Percentiles rank a stretch among this genome's conserved stretches.
These are phyloP conservation scores for Aspergillus sojae DNA, from an alignment of 2,329 filamentous ascomycete genomes.

Conservation along the genomic window DNA sequence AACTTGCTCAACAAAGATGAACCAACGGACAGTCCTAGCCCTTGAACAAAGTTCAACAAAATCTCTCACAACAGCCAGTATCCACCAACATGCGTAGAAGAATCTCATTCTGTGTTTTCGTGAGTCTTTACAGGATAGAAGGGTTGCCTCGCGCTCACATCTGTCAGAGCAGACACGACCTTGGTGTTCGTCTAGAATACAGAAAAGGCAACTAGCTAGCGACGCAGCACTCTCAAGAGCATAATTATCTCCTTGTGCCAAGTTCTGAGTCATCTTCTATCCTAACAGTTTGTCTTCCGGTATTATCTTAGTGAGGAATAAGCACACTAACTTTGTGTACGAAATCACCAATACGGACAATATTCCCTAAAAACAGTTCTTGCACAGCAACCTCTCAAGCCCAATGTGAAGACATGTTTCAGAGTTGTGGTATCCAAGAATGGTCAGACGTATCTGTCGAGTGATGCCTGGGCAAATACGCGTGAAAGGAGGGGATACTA, in stretches of 20 bases:
- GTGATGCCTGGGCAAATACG: neutral
- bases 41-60: neutral
- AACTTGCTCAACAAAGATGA: neutral
- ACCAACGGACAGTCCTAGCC: neutral
- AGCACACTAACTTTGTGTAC: neutral
- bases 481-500: neutral
- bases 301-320: neutral
- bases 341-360: neutral
- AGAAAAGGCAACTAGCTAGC: neutral
- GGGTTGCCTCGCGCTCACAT: neutral
- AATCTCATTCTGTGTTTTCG: neutral
- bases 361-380: neutral
- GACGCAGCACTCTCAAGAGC: neutral
- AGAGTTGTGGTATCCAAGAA: neutral
- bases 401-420: neutral
- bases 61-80: neutral
- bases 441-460: neutral
- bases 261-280: neutral
- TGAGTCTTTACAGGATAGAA: neutral
- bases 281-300: neutral
- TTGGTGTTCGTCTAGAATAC: neutral
- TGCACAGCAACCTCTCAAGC: neutral
- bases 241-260: neutral
- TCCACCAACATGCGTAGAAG: neutral
- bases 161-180: neutral